Percentiles rank a stretch among this genome's conserved stretches.
Evolutionary conservation across 2,329 filamentous ascomycete species (phyloP).

Genomic region (Reticulascus tulasneorum): DNA sequence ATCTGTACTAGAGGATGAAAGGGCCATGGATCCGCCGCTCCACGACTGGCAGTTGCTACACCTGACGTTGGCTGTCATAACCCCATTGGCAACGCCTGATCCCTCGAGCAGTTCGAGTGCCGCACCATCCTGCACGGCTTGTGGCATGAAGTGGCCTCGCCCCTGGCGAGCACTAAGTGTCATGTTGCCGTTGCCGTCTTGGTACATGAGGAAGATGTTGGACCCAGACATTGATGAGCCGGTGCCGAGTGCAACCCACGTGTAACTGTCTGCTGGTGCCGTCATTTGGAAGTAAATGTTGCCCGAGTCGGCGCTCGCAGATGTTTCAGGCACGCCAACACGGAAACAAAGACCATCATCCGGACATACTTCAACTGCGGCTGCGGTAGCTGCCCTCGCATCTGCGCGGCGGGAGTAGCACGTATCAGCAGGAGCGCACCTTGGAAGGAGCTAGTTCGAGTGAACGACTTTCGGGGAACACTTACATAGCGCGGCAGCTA

Average conservation of each 20-base stretch:
- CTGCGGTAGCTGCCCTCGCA: constrained; percentile 23
- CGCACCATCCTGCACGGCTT: constrained; percentile 35
- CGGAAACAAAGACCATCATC: constrained; percentile 46
- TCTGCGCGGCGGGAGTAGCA: constrained; percentile 8
- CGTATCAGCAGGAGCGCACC: constrained; percentile 7
- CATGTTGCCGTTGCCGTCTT: constrained; percentile 54
- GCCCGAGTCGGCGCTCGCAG: constrained; percentile 43
- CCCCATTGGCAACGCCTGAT: constrained; percentile 48
- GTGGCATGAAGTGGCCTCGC: constrained; percentile 43
- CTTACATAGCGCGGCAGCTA: no score
- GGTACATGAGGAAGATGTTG: constrained; percentile 61
- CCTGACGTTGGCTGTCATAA: constrained; percentile 57
- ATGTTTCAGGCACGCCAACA: constrained; percentile 49
- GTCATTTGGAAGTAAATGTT: constrained; percentile 59
- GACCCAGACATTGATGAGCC: constrained; percentile 51
- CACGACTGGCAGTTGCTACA: constrained; percentile 51
- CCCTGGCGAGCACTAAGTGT: constrained; percentile 56
- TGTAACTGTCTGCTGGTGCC: constrained; percentile 43
- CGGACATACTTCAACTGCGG: constrained; percentile 37
- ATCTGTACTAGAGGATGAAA: constrained; percentile 32
- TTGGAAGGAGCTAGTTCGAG: no score
- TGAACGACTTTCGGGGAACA: no score
- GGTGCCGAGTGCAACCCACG: constrained; percentile 57
- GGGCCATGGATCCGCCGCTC: constrained; percentile 36
- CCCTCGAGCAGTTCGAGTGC: constrained; percentile 53